These are phyloP conservation scores for Mortierella sp. DNA, from an alignment of 371 early-diverging fungal species.

Conservation along the genomic window DNA sequence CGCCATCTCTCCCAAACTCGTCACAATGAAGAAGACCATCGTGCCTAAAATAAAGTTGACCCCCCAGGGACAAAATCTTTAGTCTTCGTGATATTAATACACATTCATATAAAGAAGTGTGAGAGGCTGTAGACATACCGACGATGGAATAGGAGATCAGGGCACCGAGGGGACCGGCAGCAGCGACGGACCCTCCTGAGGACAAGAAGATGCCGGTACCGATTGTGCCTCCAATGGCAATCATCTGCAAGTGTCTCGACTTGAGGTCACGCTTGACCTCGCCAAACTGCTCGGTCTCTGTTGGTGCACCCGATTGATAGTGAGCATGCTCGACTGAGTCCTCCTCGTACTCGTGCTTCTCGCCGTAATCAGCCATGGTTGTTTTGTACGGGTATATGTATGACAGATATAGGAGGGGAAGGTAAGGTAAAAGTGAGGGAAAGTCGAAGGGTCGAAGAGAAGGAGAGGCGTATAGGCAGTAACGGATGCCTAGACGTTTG, in stretches of 20 bases:
- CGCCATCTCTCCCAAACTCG: conserved; percentile 88
- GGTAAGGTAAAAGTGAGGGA: not conserved
- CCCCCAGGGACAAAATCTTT: not conserved
- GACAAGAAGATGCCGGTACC: conserved; percentile 90
- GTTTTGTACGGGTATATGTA: not conserved
- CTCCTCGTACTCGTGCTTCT: conserved; percentile 18
- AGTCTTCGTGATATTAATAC: not conserved
- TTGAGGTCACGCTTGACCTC: conserved; percentile 33
- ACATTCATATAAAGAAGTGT: not conserved
- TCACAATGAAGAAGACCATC: conserved; percentile 86
- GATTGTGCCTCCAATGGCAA: conserved; percentile 36
- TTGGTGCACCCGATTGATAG: not conserved
- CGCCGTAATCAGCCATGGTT: conserved; percentile 3
- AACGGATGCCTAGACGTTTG: conserved; percentile 22
- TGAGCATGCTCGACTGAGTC: not conserved
- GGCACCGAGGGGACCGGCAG: conserved; percentile 86
- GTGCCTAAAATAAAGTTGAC: conserved; percentile 16
- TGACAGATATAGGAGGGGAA: not conserved
- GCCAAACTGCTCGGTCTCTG: conserved; percentile 16
- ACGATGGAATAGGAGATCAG: conserved; percentile 78
- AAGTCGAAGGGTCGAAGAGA: not conserved
- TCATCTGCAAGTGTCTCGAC: conserved; percentile 34
- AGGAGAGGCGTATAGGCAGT: conserved; percentile 11
- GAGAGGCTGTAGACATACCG: conserved; percentile 57
- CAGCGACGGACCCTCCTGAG: conserved; percentile 79